phyloP scores from a whole-genome alignment of 352 stramenopile species.

The Phytophthora macrochlamydospora region DNA sequence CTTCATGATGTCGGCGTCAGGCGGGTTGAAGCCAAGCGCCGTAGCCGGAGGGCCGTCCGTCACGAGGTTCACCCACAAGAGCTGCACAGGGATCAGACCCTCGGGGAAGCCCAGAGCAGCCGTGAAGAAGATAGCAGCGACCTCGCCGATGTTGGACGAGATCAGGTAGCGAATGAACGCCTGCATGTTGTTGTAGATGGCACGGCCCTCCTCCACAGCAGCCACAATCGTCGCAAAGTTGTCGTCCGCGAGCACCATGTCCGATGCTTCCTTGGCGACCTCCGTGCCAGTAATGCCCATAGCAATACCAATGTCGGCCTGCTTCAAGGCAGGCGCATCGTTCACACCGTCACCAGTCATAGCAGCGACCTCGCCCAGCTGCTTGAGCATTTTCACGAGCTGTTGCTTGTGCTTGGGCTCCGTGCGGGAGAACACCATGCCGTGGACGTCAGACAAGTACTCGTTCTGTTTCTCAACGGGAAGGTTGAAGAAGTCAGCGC shows the following conservation, averaged over 20 bases:
- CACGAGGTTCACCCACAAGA: conserved; percentile 99
- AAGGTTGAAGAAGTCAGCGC: conserved; percentile 96
- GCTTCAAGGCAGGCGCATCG: conserved; percentile 97
- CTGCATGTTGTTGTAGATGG: conserved; percentile 98
- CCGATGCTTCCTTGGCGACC: conserved; percentile 97
- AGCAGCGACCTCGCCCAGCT: conserved; percentile 92
- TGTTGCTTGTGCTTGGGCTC: conserved; percentile 98
- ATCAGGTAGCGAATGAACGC: conserved; percentile 99
- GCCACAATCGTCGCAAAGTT: conserved; percentile 99
- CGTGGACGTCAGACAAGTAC: conserved; percentile 88
- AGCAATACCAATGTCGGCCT: conserved; percentile 98
- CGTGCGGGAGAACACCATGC: conserved; percentile 97
- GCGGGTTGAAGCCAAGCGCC: conserved; percentile 98
- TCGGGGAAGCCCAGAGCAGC: conserved; percentile 96
- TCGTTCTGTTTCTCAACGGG: conserved; percentile 91
- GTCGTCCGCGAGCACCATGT: conserved; percentile 99
- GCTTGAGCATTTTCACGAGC: conserved; percentile 95
- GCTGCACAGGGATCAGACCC: conserved; percentile 97
- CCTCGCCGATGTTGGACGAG: conserved; percentile 99
- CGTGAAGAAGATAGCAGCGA: conserved; percentile 98
- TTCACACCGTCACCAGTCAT: conserved; percentile 99
- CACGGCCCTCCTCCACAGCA: conserved; percentile 84
- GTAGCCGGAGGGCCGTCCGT: conserved; percentile 99
- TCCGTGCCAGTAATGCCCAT: conserved; percentile 99
- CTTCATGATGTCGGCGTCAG: conserved; percentile 97